These are phyloP conservation scores for Microcos paniculata DNA, from an alignment of 345 rosid species.

Conservation along the genomic window DNA sequence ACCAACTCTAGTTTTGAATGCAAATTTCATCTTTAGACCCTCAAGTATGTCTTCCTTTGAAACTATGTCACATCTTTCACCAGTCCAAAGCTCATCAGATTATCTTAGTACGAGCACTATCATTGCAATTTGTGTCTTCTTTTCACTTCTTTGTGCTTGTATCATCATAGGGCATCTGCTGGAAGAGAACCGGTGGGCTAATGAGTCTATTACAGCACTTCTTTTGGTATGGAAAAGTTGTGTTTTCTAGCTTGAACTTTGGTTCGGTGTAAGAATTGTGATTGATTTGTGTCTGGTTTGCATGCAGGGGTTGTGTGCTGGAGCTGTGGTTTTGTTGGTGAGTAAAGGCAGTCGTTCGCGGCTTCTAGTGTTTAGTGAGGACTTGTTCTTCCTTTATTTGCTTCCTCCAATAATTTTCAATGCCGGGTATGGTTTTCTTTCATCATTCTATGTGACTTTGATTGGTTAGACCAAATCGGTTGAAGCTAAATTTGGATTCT, in stretches of 20 bases:
- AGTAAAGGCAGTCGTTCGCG: slow-evolving; percentile 33
- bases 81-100: slow-evolving; percentile 28
- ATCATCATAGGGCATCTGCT: slow-evolving; percentile 65
- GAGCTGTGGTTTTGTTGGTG: slow-evolving; percentile 52
- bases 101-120: slow-evolving; percentile 36
- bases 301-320: slow-evolving; percentile 61
- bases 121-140: slow-evolving; percentile 54
- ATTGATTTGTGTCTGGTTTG: background rate
- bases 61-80: slow-evolving; percentile 15
- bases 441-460: background rate
- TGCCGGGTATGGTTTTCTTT: slow-evolving; percentile 54
- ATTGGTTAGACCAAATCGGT: background rate
- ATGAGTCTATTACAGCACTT: slow-evolving; percentile 68
- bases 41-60: slow-evolving; percentile 37
- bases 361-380: slow-evolving; percentile 51
- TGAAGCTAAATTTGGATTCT: background rate
- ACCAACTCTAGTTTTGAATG: slow-evolving; percentile 12
- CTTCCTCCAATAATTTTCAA: slow-evolving; percentile 79
- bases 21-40: slow-evolving; percentile 11
- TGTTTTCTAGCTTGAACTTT: background rate
- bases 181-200: slow-evolving; percentile 73
- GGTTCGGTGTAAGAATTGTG: background rate
- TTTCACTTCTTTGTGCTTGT: slow-evolving; percentile 61
- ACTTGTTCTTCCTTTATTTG: slow-evolving; percentile 74
- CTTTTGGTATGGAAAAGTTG: slow-evolving; percentile 38